Percentiles rank a stretch among this genome's conserved stretches.
These are phyloP conservation scores for Trifolium subterraneum DNA, from an alignment of 306 rosid genomes.

Conservation along the genomic window DNA sequence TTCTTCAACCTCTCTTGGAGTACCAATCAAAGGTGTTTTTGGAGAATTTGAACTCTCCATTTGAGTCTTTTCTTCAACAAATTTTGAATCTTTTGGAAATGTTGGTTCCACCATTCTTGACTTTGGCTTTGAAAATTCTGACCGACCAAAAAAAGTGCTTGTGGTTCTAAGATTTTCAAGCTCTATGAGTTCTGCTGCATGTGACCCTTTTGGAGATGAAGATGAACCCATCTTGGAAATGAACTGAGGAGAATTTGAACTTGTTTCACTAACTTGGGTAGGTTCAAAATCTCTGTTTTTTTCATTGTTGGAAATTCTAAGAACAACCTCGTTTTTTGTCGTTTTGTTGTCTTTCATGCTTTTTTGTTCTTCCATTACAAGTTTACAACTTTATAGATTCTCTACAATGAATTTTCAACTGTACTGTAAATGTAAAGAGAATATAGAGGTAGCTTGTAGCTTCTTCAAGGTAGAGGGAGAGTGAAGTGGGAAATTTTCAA, in stretches of 20 bases:
- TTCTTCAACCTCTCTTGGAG: constrained; percentile 56
- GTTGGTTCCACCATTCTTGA: constrained; percentile 71
- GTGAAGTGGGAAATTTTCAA: neutral
- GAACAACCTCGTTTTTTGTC: constrained; percentile 56
- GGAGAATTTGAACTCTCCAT: constrained; percentile 48
- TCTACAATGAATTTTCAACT: constrained; percentile 3
- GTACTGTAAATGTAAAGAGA: neutral
- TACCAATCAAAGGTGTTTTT: constrained; percentile 57
- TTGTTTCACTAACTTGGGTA: constrained; percentile 28
- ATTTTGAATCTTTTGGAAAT: constrained; percentile 36
- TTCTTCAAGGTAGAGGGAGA: constrained; percentile 11
- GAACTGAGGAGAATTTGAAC: constrained; percentile 35
- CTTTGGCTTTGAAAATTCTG: constrained; percentile 65
- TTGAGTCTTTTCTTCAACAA: constrained; percentile 40
- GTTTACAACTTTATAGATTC: neutral
- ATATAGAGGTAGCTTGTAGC: neutral
- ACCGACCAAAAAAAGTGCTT: constrained; percentile 48
- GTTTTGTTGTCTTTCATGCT: constrained; percentile 51
- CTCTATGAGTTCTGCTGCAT: constrained; percentile 47
- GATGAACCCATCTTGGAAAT: constrained; percentile 44
- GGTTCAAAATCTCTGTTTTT: constrained; percentile 6
- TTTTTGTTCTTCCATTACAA: constrained; percentile 46
- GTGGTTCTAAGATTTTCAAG: constrained; percentile 35
- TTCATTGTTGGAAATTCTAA: constrained; percentile 49
- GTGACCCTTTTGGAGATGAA: constrained; percentile 31